Evolutionary conservation across 345 rosid genomes (phyloP), one percentile per base, ranked within the genome.

Genomic region (Heritiera fomes): DNA sequence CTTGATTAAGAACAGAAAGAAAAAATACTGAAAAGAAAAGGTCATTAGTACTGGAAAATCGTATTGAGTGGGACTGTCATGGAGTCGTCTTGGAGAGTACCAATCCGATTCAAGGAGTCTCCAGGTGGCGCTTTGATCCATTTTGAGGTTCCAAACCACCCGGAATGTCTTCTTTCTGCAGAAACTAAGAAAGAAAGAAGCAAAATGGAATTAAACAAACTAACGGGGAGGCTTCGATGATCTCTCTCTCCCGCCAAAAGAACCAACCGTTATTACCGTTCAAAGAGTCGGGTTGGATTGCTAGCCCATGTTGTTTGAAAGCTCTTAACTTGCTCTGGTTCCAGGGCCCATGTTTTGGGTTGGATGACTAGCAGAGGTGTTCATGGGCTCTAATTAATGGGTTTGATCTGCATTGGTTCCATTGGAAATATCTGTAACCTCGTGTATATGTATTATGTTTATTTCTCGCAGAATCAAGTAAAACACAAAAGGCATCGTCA

Each of bases 31-130:
- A 47, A 72, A 53, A 1, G 2, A 4, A 12, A 58, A 67, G 46
- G 40, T 11, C 4, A 53, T 17, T 2, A 3, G 34, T 77, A 87
- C 89, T 53, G 85, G 89, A 74, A 84, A 86, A 49, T 86, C 82
- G 69, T 75, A 83, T 14, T 71, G 75, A 18, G 71, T 61, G 58
- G 85, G 88, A 49, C 85, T 72, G 61, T 76, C 75, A 28, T 78
- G 87, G 71, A 89, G 82, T 74, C 89, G 80, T 56, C 84, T 78
- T 40, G 88, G 89, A 81, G 89, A 89, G 79, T 78, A 84, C 87
- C 89, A 83, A 69, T 87, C 87, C 2, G 86, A 82, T 56, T 81
- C 85, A 56, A 76, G 14, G 28, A 78, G 63, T 62, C 79, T 78
- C 56, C 30, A 14, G 9, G 7, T 56, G 15, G 17, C 63, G 38